Base-by-base conservation (phyloP, 768 basidiomycete species). In the Macrolepiota albuminosa region DNA sequence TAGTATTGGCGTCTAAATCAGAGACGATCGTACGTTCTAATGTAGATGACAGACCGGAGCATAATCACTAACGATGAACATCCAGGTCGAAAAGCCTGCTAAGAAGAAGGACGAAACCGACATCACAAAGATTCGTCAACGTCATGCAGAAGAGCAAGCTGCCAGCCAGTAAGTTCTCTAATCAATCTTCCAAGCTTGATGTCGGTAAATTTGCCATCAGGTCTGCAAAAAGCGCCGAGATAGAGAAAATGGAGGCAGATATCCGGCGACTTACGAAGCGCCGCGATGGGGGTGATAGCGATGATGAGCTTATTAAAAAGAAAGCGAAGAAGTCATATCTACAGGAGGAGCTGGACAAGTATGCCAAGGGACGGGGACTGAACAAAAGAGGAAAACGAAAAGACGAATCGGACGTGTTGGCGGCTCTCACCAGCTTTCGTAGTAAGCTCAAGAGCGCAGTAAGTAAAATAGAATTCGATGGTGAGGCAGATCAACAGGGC, bases 241-340 rank as follows among this genome's bases (percentile, higher is more conserved):
- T 97, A 54, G 87, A 86, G 65, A 87, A 83, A 66, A 91, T 98
- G 86, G 93, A 98, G 71, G 85, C 84, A 7, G 90, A 93, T 48
- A 89, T 98, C 57, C 87, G 91, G 29, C 88, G 84, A 62, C 83
- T 96, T 7, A 78, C 84, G 33, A 84, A 86, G 61, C 81, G 79
- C 46, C 82, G 81, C 9, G 81, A 78, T 31, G 83, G 78, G 1
- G 76, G 77, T 14, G 80, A 79, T 29, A 86, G 82, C 46, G 89
- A 89, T 65, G 89, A 88, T 36, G 88, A 92, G 47, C 79, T 72
- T 16, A 69, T 81, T 18, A 80, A 68, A 62, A 84, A 77, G 64
- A 85, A 85, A 58, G 71, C 74, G 56, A 87, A 85, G 60, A 83
- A 84, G 61, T 94, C 92, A 0, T 84, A 86, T 52, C 75, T 96